A percentile compares a stretch with the other conserved stretches of the same genome.
These are phyloP conservation scores for Nicotiana knightiana DNA, from an alignment of 257 asterid genomes.

Conservation along the genomic window DNA sequence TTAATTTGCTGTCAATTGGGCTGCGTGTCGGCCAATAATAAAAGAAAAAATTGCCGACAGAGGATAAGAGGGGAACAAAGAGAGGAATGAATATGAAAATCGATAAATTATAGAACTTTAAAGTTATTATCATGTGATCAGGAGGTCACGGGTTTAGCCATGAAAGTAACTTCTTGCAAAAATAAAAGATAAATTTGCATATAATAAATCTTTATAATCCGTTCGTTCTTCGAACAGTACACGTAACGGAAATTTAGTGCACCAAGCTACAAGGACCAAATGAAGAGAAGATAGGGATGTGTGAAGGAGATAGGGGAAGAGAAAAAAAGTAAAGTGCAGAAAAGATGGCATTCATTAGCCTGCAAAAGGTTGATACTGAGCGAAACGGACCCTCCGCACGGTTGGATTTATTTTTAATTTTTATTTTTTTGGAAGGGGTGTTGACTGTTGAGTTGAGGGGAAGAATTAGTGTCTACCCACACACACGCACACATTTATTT, in stretches of 20 bases:
- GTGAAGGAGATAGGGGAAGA: background rate
- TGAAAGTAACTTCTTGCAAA: no score
- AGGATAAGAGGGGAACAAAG: background rate
- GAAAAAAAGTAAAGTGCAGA: background rate
- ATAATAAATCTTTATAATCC: fast-evolving
- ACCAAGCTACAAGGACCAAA: background rate
- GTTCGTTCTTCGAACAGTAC: fast-evolving
- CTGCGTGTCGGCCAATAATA: constrained; percentile 10
- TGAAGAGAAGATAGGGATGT: constrained; percentile 4
- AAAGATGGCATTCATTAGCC: background rate
- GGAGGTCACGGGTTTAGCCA: fast-evolving
- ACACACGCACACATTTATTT: background rate
- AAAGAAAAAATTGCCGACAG: constrained; percentile 4
- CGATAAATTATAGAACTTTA: background rate
- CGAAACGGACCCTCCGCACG: constrained; percentile 6
- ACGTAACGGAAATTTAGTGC: fast-evolving
- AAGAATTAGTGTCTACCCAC: background rate
- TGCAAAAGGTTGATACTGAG: background rate
- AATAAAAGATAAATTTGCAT: no score
- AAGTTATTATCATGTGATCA: no score
- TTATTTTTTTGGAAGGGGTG: background rate
- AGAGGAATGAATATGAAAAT: background rate
- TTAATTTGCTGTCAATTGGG: constrained; percentile 5
- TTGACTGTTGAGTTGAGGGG: background rate
- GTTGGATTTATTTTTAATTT: background rate